Evolutionary conservation across 2,329 filamentous ascomycete genomes (phyloP), one percentile per base, ranked within the genome.

Genomic region (Sphaerostilbella broomeana): DNA sequence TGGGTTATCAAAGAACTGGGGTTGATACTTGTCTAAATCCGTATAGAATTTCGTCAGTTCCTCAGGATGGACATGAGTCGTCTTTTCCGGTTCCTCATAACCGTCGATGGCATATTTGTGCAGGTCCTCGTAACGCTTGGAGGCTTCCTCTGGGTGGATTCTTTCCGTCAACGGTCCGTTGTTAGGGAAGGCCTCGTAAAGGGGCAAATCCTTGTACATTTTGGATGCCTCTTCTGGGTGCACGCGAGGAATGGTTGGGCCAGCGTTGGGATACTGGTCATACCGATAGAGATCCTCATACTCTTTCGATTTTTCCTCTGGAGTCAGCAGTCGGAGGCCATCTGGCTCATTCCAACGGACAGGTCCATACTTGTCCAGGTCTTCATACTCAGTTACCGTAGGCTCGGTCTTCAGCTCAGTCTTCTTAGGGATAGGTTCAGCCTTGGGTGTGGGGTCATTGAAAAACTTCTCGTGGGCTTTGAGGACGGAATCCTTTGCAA

Each of bases 1-100:
- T 6, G 46, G 35, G 3, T 53, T 51, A 25, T 57, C 57, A 35
- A 62, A 60, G 4, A 45, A 44, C 15, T 48, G 46, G 2, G 53
- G 51, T n/a, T 51, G 49, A 45, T 72, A 72, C 40, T 62, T 55
- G 37, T 56, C 54, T 35, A 72, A 56, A 38, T 72, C 68, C 7
- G 57, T 52, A 29, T 69, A 65, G 5, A 54, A 46, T 40, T 65
- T 67, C 18, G 58, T 58, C 30, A 56, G 45, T 43, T 64, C 61
- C 44, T 65, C 63, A 8, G 62, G 55, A n/a, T 62, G 59, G n/a
- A 56, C 40, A 15, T 59, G 54, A 15, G 50, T 43, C 3, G 44
- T 51, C 29, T 47, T 42, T 3, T 42, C 25, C 4, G 47, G 46
- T 40, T 61, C 57, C 35, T 59, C 53, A 21, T 50, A 59, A 6